Conservation (phyloP, 208 protist species). For the Naegleria fowleri region DNA sequence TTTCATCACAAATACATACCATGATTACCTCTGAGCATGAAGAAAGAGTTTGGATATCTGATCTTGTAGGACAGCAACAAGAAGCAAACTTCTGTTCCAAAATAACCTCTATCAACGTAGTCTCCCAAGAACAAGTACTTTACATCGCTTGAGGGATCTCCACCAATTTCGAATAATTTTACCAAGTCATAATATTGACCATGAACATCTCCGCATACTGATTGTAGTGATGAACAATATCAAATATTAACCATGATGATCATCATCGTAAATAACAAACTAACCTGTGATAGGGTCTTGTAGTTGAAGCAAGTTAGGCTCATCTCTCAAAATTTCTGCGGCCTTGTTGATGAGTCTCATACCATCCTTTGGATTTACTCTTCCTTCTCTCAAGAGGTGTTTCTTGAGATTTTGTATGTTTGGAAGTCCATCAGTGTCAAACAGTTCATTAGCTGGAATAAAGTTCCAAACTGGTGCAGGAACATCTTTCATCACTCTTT, state of each 20-base stretch:
- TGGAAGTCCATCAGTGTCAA: slow-evolving; percentile 13
- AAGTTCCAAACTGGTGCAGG: neutral
- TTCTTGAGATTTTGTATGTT: slow-evolving; percentile 54
- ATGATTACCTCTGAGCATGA: slow-evolving; percentile 93
- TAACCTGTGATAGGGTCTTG: slow-evolving; percentile 59
- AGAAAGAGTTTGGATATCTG: slow-evolving; percentile 72
- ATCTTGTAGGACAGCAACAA: slow-evolving; percentile 90
- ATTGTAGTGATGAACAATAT: neutral
- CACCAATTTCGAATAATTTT: slow-evolving; percentile 84
- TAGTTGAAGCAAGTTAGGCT: slow-evolving; percentile 71
- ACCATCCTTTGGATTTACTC: slow-evolving; percentile 62
- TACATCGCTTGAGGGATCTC: slow-evolving; percentile 51
- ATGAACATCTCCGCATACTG: slow-evolving; percentile 85
- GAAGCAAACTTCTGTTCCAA: slow-evolving; percentile 74
- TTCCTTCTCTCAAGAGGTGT: slow-evolving; percentile 67
- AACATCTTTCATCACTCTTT: slow-evolving; percentile 1
- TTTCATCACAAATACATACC: neutral
- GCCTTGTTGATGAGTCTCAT: slow-evolving; percentile 62
- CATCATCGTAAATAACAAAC: neutral
- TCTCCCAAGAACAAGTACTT: slow-evolving; percentile 73
- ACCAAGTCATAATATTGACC: slow-evolving; percentile 94
- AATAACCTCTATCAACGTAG: slow-evolving; percentile 87
- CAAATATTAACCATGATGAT: neutral
- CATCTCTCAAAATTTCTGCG: slow-evolving; percentile 62
- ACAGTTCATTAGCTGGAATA: neutral